Evolutionary conservation across 148 eudicot genomes (phyloP), one percentile per base, ranked within the genome.

Genomic region (Oxyria digyna): DNA sequence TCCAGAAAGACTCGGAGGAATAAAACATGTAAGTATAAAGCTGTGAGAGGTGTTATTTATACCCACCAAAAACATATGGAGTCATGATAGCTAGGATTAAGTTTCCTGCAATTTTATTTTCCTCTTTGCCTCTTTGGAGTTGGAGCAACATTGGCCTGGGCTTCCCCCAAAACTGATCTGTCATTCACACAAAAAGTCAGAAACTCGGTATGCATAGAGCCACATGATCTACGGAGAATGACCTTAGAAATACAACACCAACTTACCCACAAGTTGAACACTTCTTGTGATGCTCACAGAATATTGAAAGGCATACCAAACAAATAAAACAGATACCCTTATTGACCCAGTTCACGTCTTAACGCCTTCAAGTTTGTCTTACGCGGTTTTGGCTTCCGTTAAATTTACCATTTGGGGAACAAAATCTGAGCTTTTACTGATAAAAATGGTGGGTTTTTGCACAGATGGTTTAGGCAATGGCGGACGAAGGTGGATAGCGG

Each of bases 241-340:
- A 42, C 59, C 3, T 43, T 46, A 6, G 24, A 31, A 38, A 24
- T 27, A 38, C 7, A 32, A 4, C 67, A 46, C n/a, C 29, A 29
- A 71, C 97, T 81, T 75, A 94, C 99, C 99, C 99, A 72, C 99
- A 95, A 4, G 99, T 95, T 43, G 97, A 85, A 74, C 99, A 88
- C 69, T 87, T 91, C 82, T 87, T 88, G 79, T 94, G 97, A 78
- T 91, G 96, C 87, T 80, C 80, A 72, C 99, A 94, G 75, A 94
- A 94, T 75, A 94, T 91, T 6, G 97, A 91, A 76, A 94, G 74
- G 81, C 99, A 94, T 69, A 95, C 97, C 40, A 96, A 95, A 70
- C 99, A 95, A 69, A 95, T 95, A n/a, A n/a, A n/a, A n/a, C n/a
- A n/a, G n/a, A n/a, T n/a, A n/a, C n/a, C n/a, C n/a, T n/a, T n/a